Conservation (phyloP, 2,329 filamentous ascomycete genomes). For the Ophiostoma ips region DNA sequence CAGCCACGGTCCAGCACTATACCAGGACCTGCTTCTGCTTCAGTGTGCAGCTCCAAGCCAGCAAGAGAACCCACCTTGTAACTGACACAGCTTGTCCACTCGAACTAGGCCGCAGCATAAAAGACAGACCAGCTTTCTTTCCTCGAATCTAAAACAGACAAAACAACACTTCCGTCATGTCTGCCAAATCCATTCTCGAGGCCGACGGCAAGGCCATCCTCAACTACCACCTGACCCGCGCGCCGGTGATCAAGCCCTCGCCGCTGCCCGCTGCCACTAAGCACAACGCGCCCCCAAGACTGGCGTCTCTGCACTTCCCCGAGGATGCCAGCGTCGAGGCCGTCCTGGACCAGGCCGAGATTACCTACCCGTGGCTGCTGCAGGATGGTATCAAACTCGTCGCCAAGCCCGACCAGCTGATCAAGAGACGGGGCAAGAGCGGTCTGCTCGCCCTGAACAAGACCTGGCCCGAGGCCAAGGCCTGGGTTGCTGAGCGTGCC, state of each 20-base stretch:
- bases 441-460: constrained; percentile 94
- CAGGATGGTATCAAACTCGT: constrained; percentile 78
- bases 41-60: neutral
- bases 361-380: constrained; percentile 93
- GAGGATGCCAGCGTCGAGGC: constrained; percentile 71
- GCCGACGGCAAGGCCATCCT: constrained; percentile 99
- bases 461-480: constrained; percentile 84
- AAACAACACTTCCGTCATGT: constrained; percentile 44
- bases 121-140: neutral
- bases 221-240: constrained; percentile 99
- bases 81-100: neutral
- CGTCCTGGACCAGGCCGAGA: constrained; percentile 88
- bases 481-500: constrained; percentile 85
- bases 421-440: constrained; percentile 99
- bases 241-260: constrained; percentile 93
- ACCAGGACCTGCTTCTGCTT: too few species aligned
- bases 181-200: constrained; percentile 94
- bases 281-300: constrained; percentile 85
- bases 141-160: neutral
- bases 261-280: constrained; percentile 70
- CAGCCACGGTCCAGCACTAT: too few species aligned
- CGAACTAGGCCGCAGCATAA: neutral
- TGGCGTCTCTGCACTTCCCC: constrained; percentile 85
- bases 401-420: constrained; percentile 98
- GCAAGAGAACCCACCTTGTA: neutral